Evolutionary conservation across 2,329 filamentous ascomycete genomes (phyloP).

Genomic region (Fusarium veterinarium): DNA sequence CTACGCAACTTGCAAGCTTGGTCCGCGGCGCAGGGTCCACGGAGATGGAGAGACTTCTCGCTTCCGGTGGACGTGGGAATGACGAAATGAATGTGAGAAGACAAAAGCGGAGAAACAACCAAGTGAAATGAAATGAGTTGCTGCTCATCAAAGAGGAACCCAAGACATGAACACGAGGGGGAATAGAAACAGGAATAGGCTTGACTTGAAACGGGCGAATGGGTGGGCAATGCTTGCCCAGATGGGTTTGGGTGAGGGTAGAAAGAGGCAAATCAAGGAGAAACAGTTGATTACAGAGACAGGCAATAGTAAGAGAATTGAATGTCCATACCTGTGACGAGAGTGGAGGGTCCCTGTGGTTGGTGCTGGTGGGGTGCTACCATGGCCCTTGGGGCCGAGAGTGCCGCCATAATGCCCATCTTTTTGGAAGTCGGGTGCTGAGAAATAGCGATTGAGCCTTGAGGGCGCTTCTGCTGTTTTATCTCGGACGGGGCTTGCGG

Average conservation of each 20-base stretch:
- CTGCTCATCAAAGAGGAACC: background rate
- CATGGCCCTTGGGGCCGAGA: slow-evolving; percentile 40
- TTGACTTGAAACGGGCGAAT: slow-evolving; percentile 20
- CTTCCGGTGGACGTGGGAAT: slow-evolving; percentile 24
- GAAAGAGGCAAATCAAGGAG: slow-evolving; percentile 24
- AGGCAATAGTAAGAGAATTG: slow-evolving; percentile 19
- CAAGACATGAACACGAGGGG: slow-evolving; percentile 12
- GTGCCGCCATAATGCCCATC: slow-evolving; percentile 39
- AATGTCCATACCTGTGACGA: slow-evolving; percentile 42
- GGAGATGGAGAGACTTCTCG: slow-evolving; percentile 39
- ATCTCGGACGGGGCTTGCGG: slow-evolving; percentile 20
- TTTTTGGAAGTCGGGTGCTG: slow-evolving; percentile 12
- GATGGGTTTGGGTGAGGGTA: slow-evolving; percentile 10
- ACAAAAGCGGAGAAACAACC: slow-evolving; percentile 29
- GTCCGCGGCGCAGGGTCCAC: slow-evolving; percentile 22
- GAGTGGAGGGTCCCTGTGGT: slow-evolving; percentile 31
- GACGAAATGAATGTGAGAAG: slow-evolving; percentile 27
- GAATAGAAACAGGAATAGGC: slow-evolving; percentile 1
- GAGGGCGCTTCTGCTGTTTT: slow-evolving; percentile 31
- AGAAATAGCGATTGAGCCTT: slow-evolving; percentile 8
- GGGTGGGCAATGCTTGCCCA: slow-evolving; percentile 8
- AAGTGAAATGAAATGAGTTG: slow-evolving; percentile 5
- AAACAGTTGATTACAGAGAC: slow-evolving; percentile 26
- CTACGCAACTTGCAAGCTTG: slow-evolving; percentile 6
- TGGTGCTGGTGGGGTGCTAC: slow-evolving; percentile 41